Evolutionary conservation across 2,329 filamentous ascomycete species (phyloP).

Genomic region (Hymenoscyphus fraxineus): DNA sequence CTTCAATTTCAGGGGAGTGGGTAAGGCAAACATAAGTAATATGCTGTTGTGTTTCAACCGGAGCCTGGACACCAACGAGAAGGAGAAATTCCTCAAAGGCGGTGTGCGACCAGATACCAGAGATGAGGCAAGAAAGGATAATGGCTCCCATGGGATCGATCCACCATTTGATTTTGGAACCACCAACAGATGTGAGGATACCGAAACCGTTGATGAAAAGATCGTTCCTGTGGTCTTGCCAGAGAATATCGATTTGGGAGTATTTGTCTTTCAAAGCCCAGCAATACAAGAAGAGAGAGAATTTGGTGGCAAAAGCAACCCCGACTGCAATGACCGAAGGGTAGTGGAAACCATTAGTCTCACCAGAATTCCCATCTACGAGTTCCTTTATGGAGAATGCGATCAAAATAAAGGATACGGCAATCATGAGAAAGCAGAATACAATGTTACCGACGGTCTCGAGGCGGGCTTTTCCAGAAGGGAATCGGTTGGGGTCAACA

Average conservation of each 20-base stretch:
- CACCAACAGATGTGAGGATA: conserved; percentile 87
- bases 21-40: conserved; percentile 97
- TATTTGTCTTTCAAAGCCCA: conserved; percentile 88
- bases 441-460: conserved; percentile 95
- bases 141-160: conserved; percentile 92
- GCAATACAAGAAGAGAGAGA: conserved; percentile 84
- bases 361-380: conserved; percentile 43
- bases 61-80: conserved; percentile 83
- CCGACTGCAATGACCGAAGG: conserved; percentile 81
- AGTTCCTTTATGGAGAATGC: conserved; percentile 79
- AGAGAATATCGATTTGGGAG: conserved; percentile 85
- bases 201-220: conserved; percentile 94
- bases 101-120: conserved; percentile 76
- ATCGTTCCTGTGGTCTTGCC: conserved; percentile 97
- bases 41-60: conserved; percentile 81
- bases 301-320: conserved; percentile 80
- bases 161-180: conserved; percentile 87
- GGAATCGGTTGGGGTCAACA: conserved; percentile 82
- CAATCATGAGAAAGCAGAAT: conserved; percentile 94
- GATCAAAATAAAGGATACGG: conserved; percentile 88
- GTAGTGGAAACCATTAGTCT: conserved; percentile 66
- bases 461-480: conserved; percentile 87
- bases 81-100: conserved; percentile 87
- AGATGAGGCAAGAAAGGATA: conserved; percentile 73
- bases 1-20: conserved; percentile 73